Percentiles rank a stretch among this genome's conserved stretches.
Conservation (phyloP, 2,329 filamentous ascomycete species). For the Colletotrichum siamense region DNA sequence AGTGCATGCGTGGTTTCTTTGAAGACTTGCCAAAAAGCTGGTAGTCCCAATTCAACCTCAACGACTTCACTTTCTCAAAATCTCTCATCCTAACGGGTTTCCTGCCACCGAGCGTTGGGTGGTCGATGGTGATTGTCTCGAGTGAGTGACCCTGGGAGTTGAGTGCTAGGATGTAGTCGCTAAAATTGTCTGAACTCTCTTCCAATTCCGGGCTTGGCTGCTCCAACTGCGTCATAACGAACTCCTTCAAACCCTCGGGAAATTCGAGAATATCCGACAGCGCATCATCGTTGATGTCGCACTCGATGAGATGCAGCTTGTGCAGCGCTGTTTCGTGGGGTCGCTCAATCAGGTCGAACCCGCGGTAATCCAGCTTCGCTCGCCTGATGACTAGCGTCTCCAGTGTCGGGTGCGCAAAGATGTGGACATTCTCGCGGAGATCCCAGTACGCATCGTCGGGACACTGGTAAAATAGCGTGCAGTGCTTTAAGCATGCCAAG, state of each 20-base stretch:
- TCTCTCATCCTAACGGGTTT: conserved; percentile 49
- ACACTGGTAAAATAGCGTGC: conserved; percentile 52
- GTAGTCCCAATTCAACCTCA: conserved; percentile 52
- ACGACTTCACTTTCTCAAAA: conserved; percentile 43
- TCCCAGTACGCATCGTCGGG: conserved; percentile 53
- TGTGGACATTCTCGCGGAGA: conserved; percentile 56
- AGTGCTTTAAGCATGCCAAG: conserved; percentile 51
- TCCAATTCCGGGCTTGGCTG: conserved; percentile 47
- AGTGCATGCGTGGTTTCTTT: conserved; percentile 49
- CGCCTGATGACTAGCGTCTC: conserved; percentile 48
- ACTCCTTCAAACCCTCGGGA: conserved; percentile 48
- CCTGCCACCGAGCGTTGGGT: conserved; percentile 42
- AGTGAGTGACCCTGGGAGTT: conserved; percentile 45
- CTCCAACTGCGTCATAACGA: conserved; percentile 50
- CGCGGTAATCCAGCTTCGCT: conserved; percentile 51
- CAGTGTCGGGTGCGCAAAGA: conserved; percentile 54
- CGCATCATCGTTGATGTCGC: conserved; percentile 52
- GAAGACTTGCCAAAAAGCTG: conserved; percentile 52
- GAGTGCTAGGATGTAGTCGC: conserved; percentile 52
- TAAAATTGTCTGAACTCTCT: conserved; percentile 51
- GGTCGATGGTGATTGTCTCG: conserved; percentile 51
- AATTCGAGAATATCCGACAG: conserved; percentile 44
- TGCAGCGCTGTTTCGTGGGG: conserved; percentile 51
- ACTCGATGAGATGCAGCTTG: conserved; percentile 51
- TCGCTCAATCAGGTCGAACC: conserved; percentile 53